Conservation (phyloP, 768 basidiomycete species). For the Cyclocybe cylindracea region DNA sequence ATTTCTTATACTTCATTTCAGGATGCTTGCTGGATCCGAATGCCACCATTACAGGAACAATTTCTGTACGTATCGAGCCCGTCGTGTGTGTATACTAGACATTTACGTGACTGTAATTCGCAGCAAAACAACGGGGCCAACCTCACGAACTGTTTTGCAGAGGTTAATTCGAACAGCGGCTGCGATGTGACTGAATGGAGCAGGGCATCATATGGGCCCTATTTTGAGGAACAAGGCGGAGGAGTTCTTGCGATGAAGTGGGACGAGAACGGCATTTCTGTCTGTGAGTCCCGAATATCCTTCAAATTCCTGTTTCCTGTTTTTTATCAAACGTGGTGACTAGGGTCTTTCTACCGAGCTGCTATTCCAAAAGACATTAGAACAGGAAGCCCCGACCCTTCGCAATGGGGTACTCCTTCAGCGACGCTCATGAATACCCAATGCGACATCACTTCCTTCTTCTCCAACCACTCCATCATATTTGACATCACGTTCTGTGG, state of each 20-base stretch:
- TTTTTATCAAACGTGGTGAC: not conserved
- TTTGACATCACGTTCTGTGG: slow-evolving; percentile 88
- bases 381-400: slow-evolving; percentile 61
- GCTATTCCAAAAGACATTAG: slow-evolving; percentile 71
- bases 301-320: not conserved
- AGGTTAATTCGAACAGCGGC: slow-evolving; percentile 60
- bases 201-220: slow-evolving; percentile 79
- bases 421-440: slow-evolving; percentile 53
- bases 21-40: slow-evolving; percentile 61
- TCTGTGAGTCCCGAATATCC: slow-evolving; percentile 54
- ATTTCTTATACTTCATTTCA: slow-evolving; percentile 6
- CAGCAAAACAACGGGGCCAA: slow-evolving; percentile 42
- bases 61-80: slow-evolving; percentile 49
- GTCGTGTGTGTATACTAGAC: not conserved
- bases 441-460: slow-evolving; percentile 62
- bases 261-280: slow-evolving; percentile 74
- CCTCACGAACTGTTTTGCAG: slow-evolving; percentile 56
- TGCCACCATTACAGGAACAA: slow-evolving; percentile 60
- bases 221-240: slow-evolving; percentile 77
- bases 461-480: slow-evolving; percentile 70
- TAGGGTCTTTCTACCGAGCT: slow-evolving; percentile 84
- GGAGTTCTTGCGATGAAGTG: slow-evolving; percentile 91
- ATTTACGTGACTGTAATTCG: not conserved
- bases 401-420: slow-evolving; percentile 67
- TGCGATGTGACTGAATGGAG: slow-evolving; percentile 83